Evolutionary conservation across 2,329 filamentous ascomycete species (phyloP).

Genomic region (Alternaria conjuncta): DNA sequence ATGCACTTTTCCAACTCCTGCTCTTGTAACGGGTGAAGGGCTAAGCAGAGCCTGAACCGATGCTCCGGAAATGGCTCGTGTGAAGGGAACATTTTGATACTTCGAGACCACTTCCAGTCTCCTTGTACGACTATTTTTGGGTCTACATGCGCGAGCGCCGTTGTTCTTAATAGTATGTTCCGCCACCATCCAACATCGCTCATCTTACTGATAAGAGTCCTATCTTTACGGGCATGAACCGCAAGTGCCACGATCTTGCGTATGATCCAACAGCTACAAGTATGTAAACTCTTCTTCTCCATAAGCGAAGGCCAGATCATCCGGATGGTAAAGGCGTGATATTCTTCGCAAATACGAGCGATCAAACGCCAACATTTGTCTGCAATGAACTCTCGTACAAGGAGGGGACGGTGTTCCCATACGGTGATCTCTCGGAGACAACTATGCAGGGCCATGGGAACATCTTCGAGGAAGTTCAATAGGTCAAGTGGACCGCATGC

Average conservation of each 20-base stretch:
- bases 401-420: background rate
- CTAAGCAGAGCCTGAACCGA: background rate
- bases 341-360: background rate
- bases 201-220: background rate
- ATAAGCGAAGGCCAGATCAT: background rate
- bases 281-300: background rate
- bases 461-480: background rate
- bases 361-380: background rate
- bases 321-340: background rate
- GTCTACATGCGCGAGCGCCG: background rate
- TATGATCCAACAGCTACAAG: background rate
- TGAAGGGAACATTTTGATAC: background rate
- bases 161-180: background rate
- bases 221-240: background rate
- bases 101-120: background rate
- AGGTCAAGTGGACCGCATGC: background rate
- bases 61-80: background rate
- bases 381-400: background rate
- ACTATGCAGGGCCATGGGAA: background rate
- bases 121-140: background rate
- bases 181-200: background rate
- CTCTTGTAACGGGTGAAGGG: background rate
- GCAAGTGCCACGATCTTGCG: background rate
- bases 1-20: background rate
- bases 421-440: background rate